Evolutionary conservation across 495 filamentous ascomycete genomes (phyloP), one percentile per base, ranked within the genome.

Genomic region (Penicillium simplicissimum): DNA sequence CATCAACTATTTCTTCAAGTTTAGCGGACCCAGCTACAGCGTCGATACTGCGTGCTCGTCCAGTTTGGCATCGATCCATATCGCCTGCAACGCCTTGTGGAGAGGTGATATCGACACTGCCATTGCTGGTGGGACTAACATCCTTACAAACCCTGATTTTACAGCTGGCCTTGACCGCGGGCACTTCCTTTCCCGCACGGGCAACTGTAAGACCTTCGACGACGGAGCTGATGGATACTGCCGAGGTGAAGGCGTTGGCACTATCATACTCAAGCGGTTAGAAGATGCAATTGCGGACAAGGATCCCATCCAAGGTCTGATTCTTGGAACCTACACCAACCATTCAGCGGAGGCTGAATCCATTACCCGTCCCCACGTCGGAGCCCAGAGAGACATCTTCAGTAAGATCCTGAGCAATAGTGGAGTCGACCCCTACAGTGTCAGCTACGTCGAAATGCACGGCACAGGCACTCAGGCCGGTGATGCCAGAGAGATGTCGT

Each of bases 181-280:
- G 2, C 84, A 90, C 68, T 91, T 92, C 75, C 73, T 91, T 51
- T 90, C 87, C 15, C 87, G 87, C 62, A 87, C 81, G 47, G 61
- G 87, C 4, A 77, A 79, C 38, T 93, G 90, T 72, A 87, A 91
- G 34, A 85, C 87, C 0, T 91, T 87, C 55, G 88, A 90, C 64
- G 77, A 84, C 57, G 79, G 78, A 33, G 88, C 89, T 3, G 87
- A 92, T 69, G 89, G 89, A 0, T 92, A 91, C 69, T 89, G 87
- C 66, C 83, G 89, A 58, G 79, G 64, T 3, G 82, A 85, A 0
- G 81, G 71, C 3, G 69, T 82, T 13, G 81, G 70, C 1, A 71
- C 72, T 1, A 38, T 83, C 0, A 64, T 83, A 6, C 35, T 84
- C 0, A 84, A 84, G 56, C 64, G 79, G 8, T 58, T 82, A 0